These are phyloP conservation scores for Epichloe bromicola DNA, from an alignment of 2,329 filamentous ascomycete species.

Conservation along the genomic window DNA sequence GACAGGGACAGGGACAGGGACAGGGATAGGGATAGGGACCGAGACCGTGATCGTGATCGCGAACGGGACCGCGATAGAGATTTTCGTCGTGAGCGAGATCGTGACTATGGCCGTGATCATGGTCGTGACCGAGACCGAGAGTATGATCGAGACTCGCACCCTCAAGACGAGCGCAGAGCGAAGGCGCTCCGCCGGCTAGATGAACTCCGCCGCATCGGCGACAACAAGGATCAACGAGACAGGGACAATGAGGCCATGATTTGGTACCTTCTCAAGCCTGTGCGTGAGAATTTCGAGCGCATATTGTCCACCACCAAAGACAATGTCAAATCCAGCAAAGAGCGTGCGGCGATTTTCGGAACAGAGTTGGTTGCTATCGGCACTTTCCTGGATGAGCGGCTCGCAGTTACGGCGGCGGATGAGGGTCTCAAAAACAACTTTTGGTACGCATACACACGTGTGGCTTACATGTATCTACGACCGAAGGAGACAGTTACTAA, in stretches of 20 bases:
- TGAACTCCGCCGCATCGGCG: conserved; percentile 31
- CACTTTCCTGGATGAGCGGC: conserved; percentile 41
- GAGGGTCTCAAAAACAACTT: conserved; percentile 34
- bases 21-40: background rate
- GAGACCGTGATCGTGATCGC: conserved; percentile 8
- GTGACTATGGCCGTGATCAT: conserved; percentile 14
- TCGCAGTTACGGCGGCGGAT: conserved; percentile 28
- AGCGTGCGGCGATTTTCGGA: conserved; percentile 48
- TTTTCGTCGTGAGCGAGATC: conserved; percentile 11
- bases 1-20: conserved; percentile 5
- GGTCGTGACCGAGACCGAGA: conserved; percentile 13
- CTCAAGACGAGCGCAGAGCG: conserved; percentile 27
- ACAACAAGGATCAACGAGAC: conserved; percentile 36
- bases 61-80: conserved; percentile 12
- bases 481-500: conserved; percentile 8
- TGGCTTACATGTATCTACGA: background rate
- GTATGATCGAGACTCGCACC: conserved; percentile 15
- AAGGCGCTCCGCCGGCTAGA: conserved; percentile 28
- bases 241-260: conserved; percentile 33
- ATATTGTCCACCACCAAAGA: conserved; percentile 50
- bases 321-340: conserved; percentile 47
- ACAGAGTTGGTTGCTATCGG: conserved; percentile 48
- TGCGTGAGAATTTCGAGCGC: conserved; percentile 44
- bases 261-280: conserved; percentile 41
- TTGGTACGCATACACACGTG: conserved; percentile 27